Evolutionary conservation across 345 rosid species (phyloP).

Genomic region (Dovyalis caffra): DNA sequence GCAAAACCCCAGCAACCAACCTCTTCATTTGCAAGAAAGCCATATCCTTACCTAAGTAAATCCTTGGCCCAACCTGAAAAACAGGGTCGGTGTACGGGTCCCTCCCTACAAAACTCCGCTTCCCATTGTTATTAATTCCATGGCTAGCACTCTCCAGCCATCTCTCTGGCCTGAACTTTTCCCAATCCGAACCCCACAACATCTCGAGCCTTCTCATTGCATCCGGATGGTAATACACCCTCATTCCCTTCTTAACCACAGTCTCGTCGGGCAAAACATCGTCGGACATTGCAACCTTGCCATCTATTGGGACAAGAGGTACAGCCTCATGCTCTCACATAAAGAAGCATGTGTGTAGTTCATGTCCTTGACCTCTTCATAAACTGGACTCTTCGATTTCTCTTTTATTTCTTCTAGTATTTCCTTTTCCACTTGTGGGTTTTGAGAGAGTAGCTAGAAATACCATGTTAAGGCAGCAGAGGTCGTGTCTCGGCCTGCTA

Average conservation of each 20-base stretch:
- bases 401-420: constrained; percentile 44
- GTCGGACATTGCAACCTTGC: constrained; percentile 30
- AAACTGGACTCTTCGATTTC: constrained; percentile 18
- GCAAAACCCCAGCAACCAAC: constrained; percentile 33
- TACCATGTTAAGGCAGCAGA: constrained; percentile 79
- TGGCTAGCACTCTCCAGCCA: constrained; percentile 36
- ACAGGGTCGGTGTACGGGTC: constrained; percentile 28
- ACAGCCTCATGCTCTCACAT: constrained; percentile 55
- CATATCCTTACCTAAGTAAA: constrained; percentile 34
- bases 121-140: neutral
- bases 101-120: constrained; percentile 36
- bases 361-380: constrained; percentile 37
- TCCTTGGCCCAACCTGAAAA: constrained; percentile 35
- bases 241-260: constrained; percentile 40
- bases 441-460: constrained; percentile 53
- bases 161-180: constrained; percentile 29
- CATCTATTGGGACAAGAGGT: constrained; percentile 54
- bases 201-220: constrained; percentile 30
- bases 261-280: constrained; percentile 52
- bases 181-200: constrained; percentile 31
- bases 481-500: constrained; percentile 74
- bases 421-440: constrained; percentile 39
- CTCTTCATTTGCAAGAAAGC: constrained; percentile 36
- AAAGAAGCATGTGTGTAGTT: constrained; percentile 42
- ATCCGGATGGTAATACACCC: constrained; percentile 41